Evolutionary conservation across 306 rosid species (phyloP).

Genomic region (Adenanthera pavonina): DNA sequence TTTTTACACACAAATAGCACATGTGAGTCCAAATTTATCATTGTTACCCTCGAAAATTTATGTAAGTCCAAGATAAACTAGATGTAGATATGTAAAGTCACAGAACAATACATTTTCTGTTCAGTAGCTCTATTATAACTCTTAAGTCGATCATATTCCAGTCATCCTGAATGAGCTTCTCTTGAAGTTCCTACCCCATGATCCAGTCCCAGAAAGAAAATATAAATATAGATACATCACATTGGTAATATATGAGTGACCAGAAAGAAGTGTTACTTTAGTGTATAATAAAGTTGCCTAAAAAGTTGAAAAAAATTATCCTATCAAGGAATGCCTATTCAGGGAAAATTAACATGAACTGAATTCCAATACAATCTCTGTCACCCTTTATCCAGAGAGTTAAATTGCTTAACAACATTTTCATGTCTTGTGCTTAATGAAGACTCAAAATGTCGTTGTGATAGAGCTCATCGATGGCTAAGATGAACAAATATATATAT

Average conservation of each 20-base stretch:
- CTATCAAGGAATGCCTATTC: constrained; percentile 6
- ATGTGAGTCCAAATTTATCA: neutral
- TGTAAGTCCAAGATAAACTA: neutral
- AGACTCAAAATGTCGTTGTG: constrained; percentile 7
- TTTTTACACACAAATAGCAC: neutral
- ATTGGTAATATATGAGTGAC: neutral
- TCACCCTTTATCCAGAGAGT: neutral
- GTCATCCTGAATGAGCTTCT: neutral
- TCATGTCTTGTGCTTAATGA: constrained; percentile 12
- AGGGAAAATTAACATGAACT: neutral
- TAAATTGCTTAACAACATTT: constrained; percentile 21
- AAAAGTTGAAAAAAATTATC: neutral
- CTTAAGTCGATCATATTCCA: neutral
- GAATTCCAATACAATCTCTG: constrained; percentile 1
- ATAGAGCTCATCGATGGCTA: neutral
- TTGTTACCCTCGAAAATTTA: neutral
- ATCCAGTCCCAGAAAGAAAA: neutral
- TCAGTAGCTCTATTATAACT: neutral
- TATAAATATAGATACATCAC: neutral
- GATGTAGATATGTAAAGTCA: neutral
- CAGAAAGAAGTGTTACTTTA: constrained; percentile 4
- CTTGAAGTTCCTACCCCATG: neutral
- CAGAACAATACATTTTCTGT: neutral
- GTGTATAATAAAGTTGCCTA: neutral
- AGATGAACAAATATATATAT: neutral